Conservation (phyloP, 495 filamentous ascomycete species). For the Podospora tetraspora region DNA sequence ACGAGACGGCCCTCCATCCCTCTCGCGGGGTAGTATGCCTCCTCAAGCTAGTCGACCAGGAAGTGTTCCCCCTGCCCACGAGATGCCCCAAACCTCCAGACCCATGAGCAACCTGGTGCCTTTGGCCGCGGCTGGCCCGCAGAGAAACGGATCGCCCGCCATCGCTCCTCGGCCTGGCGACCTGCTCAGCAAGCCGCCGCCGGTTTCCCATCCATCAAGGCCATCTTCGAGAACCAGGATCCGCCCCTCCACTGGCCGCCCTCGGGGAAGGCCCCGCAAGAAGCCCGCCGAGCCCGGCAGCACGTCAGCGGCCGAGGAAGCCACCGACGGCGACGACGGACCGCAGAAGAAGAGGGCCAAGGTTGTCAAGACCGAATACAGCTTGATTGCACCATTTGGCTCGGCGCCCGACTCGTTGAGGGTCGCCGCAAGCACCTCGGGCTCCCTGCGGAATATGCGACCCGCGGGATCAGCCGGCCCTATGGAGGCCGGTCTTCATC, state of each 20-base stretch:
- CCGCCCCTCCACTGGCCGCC: conserved; percentile 38
- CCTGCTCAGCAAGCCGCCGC: conserved; percentile 1
- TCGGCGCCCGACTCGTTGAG: conserved; percentile 72
- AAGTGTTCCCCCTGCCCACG: neutral
- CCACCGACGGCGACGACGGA: conserved; percentile 61
- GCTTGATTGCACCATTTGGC: conserved; percentile 62
- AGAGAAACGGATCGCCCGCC: conserved; percentile 18
- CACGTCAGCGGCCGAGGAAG: conserved; percentile 63
- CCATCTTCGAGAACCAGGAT: conserved; percentile 36
- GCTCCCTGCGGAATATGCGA: conserved; percentile 78
- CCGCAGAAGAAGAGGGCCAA: conserved; percentile 69
- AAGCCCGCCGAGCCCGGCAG: conserved; percentile 42
- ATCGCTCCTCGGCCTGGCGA: conserved; percentile 15
- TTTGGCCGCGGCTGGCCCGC: conserved; percentile 9
- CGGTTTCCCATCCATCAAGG: conserved; percentile 9
- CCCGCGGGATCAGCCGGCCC: conserved; percentile 61
- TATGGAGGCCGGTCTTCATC: conserved; percentile 40
- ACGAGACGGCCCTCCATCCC: neutral
- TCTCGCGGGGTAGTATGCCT: conserved; percentile 23
- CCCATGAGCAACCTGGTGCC: conserved; percentile 7
- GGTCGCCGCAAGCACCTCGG: conserved; percentile 80
- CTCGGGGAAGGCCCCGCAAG: conserved; percentile 45
- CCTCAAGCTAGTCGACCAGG: conserved; percentile 6
- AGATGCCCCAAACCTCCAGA: conserved; percentile 4
- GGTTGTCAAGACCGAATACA: conserved; percentile 62